These are phyloP conservation scores for Penicillium hordei DNA, from an alignment of 2,329 filamentous ascomycete species.

Conservation along the genomic window DNA sequence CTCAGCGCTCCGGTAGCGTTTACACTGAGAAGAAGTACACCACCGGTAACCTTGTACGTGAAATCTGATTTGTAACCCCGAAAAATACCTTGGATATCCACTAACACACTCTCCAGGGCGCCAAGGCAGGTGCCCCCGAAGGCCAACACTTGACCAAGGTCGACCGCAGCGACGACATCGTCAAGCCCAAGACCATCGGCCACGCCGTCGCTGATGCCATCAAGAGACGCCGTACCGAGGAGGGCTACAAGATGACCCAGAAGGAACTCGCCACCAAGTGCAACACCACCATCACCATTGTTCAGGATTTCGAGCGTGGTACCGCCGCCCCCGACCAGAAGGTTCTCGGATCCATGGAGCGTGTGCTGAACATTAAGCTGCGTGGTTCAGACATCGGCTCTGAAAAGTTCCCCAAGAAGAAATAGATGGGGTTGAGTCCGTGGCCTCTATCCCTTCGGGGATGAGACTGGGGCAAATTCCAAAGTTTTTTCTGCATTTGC, in stretches of 20 bases:
- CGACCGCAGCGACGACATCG: conserved; percentile 93
- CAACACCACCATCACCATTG: conserved; percentile 77
- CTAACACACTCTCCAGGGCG: conserved; percentile 39
- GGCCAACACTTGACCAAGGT: conserved; percentile 97
- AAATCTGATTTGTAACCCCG: background rate
- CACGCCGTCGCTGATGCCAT: conserved; percentile 79
- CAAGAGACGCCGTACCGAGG: conserved; percentile 71
- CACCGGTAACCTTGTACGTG: conserved; percentile 70
- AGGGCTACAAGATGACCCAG: conserved; percentile 94
- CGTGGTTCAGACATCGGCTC: conserved; percentile 81
- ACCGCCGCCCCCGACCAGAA: conserved; percentile 79
- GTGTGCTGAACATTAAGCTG: conserved; percentile 82
- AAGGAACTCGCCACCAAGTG: conserved; percentile 82
- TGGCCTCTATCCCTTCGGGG: conserved; percentile 23
- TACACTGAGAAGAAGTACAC: conserved; percentile 92
- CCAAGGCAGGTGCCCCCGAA: conserved; percentile 58
- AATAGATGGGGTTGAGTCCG: conserved; percentile 44
- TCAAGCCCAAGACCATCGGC: conserved; percentile 92
- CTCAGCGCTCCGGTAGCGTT: conserved; percentile 73
- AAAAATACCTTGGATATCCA: background rate
- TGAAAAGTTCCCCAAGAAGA: conserved; percentile 78
- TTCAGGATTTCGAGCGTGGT: conserved; percentile 84
- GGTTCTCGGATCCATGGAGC: conserved; percentile 74
- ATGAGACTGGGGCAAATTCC: conserved; percentile 12
- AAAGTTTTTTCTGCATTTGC: conserved; percentile 17